Evolutionary conservation across 2,329 filamentous ascomycete species (phyloP), one percentile per base, ranked within the genome.

Genomic region (Aureobasidium musti): DNA sequence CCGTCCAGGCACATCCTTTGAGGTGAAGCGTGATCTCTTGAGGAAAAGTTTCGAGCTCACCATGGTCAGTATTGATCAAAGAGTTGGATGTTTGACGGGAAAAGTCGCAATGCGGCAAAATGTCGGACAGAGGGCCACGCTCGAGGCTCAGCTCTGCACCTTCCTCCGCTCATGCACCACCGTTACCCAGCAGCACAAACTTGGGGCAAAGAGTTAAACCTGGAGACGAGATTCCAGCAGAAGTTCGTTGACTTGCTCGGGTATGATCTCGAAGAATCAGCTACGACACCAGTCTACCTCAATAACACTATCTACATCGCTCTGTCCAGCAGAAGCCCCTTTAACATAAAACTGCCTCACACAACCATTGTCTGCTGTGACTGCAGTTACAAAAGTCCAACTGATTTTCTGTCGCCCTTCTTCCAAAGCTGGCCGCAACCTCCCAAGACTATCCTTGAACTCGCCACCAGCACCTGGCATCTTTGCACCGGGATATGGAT

Each of bases 271-370:
- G n/a, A n/a, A n/a, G n/a, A n/a, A n/a, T 33, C 11, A 57, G 17
- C 53, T 10, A 10, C 26, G 64, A 8, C 63, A 67, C 72, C 72
- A 74, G 63, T 74, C 71, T 28, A 74, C 52, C 67, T 74, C 72
- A 45, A 74, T 70, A 23, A 74, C 68, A 67, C 70, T 72, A 28
- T 69, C 65, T 1, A 67, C 54, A 10, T 49, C 60, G 6, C 26
- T 65, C 11, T 67, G 53, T 28, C 59, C 67, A 21, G 67, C 54
- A 23, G 41, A 33, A 7, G 41, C 53, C 21, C 59, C 60, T 47
- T 71, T 72, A 19, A 72, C 67, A 53, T 74, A 74, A 61, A 74
- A 74, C 54, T 73, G 72, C 63, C 73, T 69, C 37, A 73, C 72
- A 23, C 67, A 69, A 33, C 68, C 69, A 43, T 70, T 68, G 5